Conservation (phyloP, 768 basidiomycete genomes). For the Trametes gibbosa region DNA sequence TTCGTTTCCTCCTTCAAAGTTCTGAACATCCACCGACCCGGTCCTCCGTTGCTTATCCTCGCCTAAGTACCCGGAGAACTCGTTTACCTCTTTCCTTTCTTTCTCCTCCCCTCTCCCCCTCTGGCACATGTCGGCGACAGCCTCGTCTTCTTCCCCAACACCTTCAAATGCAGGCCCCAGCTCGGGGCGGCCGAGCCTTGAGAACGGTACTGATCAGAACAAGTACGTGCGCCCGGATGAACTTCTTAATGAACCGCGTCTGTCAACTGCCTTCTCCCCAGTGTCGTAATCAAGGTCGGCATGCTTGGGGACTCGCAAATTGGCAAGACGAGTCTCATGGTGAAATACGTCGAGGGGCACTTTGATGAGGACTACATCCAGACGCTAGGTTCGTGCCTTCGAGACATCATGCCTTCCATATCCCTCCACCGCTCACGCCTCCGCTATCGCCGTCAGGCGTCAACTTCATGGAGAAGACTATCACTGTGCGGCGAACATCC, state of each 20-base stretch:
- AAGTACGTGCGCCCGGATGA: constrained; percentile 17
- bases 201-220: constrained; percentile 30
- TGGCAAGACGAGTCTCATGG: constrained; percentile 99
- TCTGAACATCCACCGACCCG: constrained; percentile 19
- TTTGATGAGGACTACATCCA: constrained; percentile 99
- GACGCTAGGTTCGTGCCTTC: constrained; percentile 75
- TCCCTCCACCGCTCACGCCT: not conserved
- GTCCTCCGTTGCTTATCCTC: constrained; percentile 14
- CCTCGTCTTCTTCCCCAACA: constrained; percentile 25
- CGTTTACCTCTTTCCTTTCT: constrained; percentile 12
- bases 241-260: not conserved
- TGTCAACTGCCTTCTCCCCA: constrained; percentile 26
- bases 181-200: constrained; percentile 18
- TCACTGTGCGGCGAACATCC: constrained; percentile 95
- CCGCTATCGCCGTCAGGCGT: constrained; percentile 53
- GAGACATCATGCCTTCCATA: not conserved
- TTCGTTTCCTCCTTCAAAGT: constrained; percentile 19
- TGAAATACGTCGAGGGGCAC: constrained; percentile 98
- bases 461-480: constrained; percentile 99
- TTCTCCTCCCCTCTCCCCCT: not conserved
- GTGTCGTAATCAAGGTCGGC: constrained; percentile 96
- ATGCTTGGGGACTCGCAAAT: constrained; percentile 99
- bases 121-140: constrained; percentile 28
- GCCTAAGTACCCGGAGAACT: constrained; percentile 19
- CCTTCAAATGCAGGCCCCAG: constrained; percentile 27